Base-by-base conservation (phyloP, 768 basidiomycete genomes). In the Kwoniella bestiolae region DNA sequence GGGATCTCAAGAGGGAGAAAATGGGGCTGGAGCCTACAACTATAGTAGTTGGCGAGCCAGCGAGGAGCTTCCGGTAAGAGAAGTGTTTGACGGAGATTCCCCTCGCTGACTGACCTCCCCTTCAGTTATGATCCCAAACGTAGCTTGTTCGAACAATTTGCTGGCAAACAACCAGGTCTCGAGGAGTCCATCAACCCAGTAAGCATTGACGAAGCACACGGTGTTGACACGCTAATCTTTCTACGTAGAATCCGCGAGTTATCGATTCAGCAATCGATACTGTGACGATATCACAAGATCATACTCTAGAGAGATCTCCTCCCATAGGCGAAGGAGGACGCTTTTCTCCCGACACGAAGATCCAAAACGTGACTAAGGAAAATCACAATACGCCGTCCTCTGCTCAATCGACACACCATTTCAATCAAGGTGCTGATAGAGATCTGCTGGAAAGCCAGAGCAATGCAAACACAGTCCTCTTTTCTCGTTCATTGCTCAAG, bases 1-100 rank as follows among this genome's bases (percentile, higher is more conserved):
- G 94, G 52, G 94, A 97, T 80, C 87, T 96, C 62, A 96, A 95
- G 83, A 87, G 94, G 32, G 94, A 96, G 82, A 95, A 94, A 82
- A 89, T 90, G 84, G 91, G 91, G 0, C 84, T 86, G 45, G 91
- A 93, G 77, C 86, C 93, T 0, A 95, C 94, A 2, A 95, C 94
- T 2, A 85, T 80, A 49, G 83, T 88, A 29, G 78, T 83, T 7
- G 87, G 91, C 60, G 94, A 95, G 81, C 94, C 94, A 11, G 93
- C 92, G 1, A 81, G 88, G 21, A 91, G 90, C 18, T 95, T 96
- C 84, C 87, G 86, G 29, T 80, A 5, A 44, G 28, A 41, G 28
- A 16, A 25, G 44, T 16, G 25, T 50, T 3, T 26, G 1, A n/a
- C 21, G 8, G 21, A 21, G 50, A 3, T 12, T 11, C 9, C 11